These are phyloP conservation scores for Immersiella caudata DNA, from an alignment of 495 filamentous ascomycete species.

Conservation along the genomic window DNA sequence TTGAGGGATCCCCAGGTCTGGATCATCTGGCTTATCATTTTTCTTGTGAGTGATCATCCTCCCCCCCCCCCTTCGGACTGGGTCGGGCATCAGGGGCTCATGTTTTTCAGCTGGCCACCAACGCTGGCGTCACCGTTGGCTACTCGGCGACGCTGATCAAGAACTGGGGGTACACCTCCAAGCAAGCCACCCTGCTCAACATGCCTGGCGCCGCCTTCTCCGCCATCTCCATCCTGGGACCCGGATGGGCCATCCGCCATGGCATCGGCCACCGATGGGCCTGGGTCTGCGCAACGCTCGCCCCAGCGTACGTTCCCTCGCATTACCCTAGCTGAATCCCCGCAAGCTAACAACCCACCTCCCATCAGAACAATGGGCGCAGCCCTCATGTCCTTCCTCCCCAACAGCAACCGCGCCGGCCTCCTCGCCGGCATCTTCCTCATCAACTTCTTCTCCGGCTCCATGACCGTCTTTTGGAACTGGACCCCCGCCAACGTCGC, in stretches of 20 bases:
- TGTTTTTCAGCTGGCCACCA: slow-evolving; percentile 46
- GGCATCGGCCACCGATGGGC: slow-evolving; percentile 39
- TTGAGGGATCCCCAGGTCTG: slow-evolving; percentile 40
- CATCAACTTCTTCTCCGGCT: slow-evolving; percentile 60
- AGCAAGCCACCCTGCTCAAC: slow-evolving; percentile 59
- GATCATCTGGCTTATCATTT: slow-evolving; percentile 32
- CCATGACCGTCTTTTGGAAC: slow-evolving; percentile 48
- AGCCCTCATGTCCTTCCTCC: slow-evolving; percentile 61
- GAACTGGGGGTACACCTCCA: slow-evolving; percentile 56
- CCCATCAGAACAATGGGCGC: slow-evolving; percentile 53
- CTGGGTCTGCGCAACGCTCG: slow-evolving; percentile 38
- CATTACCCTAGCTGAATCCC: background rate
- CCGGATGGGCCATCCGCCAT: slow-evolving; percentile 44
- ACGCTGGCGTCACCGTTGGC: slow-evolving; percentile 62
- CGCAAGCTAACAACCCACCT: slow-evolving; percentile 6
- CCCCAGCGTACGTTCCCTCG: slow-evolving; percentile 35
- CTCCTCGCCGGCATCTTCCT: slow-evolving; percentile 66
- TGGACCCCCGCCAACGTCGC: slow-evolving; percentile 44
- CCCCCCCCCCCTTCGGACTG: background rate
- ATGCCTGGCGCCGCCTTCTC: slow-evolving; percentile 60
- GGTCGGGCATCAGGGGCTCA: background rate
- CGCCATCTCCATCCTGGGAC: slow-evolving; percentile 51
- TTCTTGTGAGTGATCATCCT: slow-evolving; percentile 25
- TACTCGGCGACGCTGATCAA: slow-evolving; percentile 63
- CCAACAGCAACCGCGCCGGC: slow-evolving; percentile 46